Conservation (phyloP, 805 yeast species). For the Zygosaccharomyces pseudorouxii region DNA sequence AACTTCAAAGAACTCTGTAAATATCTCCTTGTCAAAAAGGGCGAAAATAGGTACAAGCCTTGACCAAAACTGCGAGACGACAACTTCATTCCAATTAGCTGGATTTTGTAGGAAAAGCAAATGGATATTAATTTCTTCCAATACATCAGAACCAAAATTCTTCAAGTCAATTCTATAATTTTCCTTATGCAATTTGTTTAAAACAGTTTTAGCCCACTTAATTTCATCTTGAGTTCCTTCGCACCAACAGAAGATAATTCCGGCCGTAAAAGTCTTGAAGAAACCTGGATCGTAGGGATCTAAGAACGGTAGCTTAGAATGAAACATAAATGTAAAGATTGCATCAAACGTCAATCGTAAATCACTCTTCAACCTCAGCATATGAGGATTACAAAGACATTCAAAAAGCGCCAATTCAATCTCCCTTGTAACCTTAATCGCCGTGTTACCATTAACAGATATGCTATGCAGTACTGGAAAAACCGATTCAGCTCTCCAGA, state of each 20-base stretch:
- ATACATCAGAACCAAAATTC: conserved; percentile 37
- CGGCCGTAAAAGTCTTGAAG: conserved; percentile 40
- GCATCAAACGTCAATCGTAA: conserved; percentile 39
- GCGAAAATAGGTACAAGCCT: conserved; percentile 31
- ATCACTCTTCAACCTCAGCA: conserved; percentile 39
- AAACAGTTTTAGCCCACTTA: conserved; percentile 44
- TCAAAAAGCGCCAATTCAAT: conserved; percentile 38
- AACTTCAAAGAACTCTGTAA: conserved; percentile 26
- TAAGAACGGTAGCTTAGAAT: conserved; percentile 30
- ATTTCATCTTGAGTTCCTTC: conserved; percentile 48
- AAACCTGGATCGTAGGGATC: conserved; percentile 13
- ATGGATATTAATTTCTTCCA: conserved; percentile 55
- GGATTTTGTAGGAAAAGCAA: conserved; percentile 52
- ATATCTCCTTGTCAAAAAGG: conserved; percentile 24
- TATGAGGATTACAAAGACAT: conserved; percentile 49
- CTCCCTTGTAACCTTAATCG: conserved; percentile 20
- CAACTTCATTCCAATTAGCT: conserved; percentile 38
- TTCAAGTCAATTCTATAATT: conserved; percentile 11
- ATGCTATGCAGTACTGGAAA: conserved; percentile 24
- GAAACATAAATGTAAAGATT: conserved; percentile 33
- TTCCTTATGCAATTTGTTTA: conserved; percentile 21
- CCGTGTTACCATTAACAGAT: conserved; percentile 20
- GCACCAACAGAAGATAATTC: conserved; percentile 49
- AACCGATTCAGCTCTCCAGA: conserved; percentile 34
- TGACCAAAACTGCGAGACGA: conserved; percentile 32